Base-by-base conservation (phyloP, 805 yeast genomes). In the Suhomyces sp. region DNA sequence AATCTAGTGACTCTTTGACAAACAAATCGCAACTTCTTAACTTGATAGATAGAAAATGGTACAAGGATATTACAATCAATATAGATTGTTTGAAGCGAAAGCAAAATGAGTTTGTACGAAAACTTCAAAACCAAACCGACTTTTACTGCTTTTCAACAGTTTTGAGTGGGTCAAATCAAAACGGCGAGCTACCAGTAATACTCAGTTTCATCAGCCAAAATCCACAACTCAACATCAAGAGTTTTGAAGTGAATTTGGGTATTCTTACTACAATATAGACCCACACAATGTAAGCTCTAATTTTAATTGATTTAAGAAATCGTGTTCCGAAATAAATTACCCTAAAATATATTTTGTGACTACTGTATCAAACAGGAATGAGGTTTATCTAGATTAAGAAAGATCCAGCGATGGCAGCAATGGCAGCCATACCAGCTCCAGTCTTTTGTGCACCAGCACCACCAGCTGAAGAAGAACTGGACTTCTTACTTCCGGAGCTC, bases 331-430 rank as follows among this genome's bases (percentile, higher is more conserved):
- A 46, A 46, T 46, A 46, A 46, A 46, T 19, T 31, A 29, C 40
- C 24, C 40, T 24, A 33, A 10, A 29, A 12, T 29, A 12, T 17
- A 33, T n/a, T 10, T 46, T 23, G 15, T 38, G 17, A 17, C 24
- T 23, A 50, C 45, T 46, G 53, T 38, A 17, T 47, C 46, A 40
- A 47, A 47, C 50, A 47, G 45, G 17, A 22, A 22, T 17, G 15
- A 17, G 31, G 9, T 31, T 6, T 19, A 8, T 33, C 48, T 60
- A 63, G 54, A 63, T 56, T 55, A 63, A 58, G 51, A 60, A 54
- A 17, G 60, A 53, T 50, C 66, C 68, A 36, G 54, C 59, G 41
- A 54, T 51, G 40, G 57, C 55, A 40, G 60, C 63, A 31, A 58
- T 59, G 29, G 55, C 57, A 19, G 60, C 62, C 23, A 59, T 15